Evolutionary conservation across 2,329 filamentous ascomycete species (phyloP), one percentile per base, ranked within the genome.

Genomic region (Hymenoscyphus albidus): DNA sequence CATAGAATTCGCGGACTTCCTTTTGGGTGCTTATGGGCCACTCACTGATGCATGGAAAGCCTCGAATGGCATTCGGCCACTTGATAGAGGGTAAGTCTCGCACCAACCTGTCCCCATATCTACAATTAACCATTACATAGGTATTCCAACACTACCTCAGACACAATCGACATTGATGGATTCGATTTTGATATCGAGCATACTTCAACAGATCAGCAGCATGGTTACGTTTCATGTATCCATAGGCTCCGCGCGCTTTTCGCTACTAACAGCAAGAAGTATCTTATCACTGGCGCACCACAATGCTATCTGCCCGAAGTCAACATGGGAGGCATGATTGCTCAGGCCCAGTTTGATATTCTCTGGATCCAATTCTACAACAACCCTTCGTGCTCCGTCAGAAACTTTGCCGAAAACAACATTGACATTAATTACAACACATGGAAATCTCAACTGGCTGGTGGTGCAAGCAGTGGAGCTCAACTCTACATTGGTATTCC

Each of bases 1-100:
- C 7, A 71, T 71, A 9, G 71, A 69, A 56, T 74, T 80, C 42
- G 75, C 74, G 4, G 70, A 74, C 59, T 75, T 78, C 51, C 69
- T 80, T 12, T 81, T 78, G 77, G 71, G 71, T 42, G 76, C 78
- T 59, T 80, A 79, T 63, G 78, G 79, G 10, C 78, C 78, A 5
- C 71, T 70, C 22, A 73, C 75, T n/a, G 61, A 69, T 3, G 63
- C 65, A 9, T 77, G 74, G 75, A 72, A 72, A 35, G 35, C 35
- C 9, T 35, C 35, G 9, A 35, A 35, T 35, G 35, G 35, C 5
- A 35, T 35, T 35, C 35, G 35, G 9, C 35, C 35, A 7, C 35
- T 35, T 35, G 35, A 35, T 10, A 35, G 35, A 35, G 35, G 61
- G 71, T 75, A 55, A 62, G 71, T 42, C 71, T 7, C 5, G 9